Percentiles rank a stretch among this genome's conserved stretches.
These are phyloP conservation scores for Cryptococcus sp. DNA, from an alignment of 1,284 basidiomycete genomes.

Conservation along the genomic window DNA sequence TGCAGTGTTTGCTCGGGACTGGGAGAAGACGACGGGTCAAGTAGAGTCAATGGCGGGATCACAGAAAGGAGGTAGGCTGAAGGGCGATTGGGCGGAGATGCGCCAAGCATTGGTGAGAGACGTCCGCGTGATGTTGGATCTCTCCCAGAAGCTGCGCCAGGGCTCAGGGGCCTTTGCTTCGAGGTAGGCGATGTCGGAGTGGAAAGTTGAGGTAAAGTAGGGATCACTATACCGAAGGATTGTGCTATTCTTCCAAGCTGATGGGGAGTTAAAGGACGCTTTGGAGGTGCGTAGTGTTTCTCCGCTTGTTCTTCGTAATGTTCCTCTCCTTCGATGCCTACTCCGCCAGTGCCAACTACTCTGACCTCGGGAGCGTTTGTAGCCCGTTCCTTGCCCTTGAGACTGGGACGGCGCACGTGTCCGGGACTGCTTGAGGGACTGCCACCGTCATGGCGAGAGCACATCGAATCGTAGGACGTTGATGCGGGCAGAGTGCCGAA, in stretches of 20 bases:
- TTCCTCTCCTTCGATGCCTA: not conserved
- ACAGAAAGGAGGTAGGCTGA: slow-evolving; percentile 42
- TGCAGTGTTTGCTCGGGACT: slow-evolving; percentile 11
- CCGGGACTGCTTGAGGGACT: too few relatives aligned
- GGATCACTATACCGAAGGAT: slow-evolving; percentile 49
- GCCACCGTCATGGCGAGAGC: not conserved
- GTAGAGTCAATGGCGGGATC: slow-evolving; percentile 40
- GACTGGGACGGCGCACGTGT: not conserved
- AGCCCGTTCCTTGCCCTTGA: slow-evolving; percentile 20
- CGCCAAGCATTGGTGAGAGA: slow-evolving; percentile 10
- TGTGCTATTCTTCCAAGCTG: slow-evolving; percentile 49
- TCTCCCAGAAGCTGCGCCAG: slow-evolving; percentile 5
- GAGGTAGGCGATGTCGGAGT: slow-evolving; percentile 1
- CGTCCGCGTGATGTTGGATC: slow-evolving; percentile 12
- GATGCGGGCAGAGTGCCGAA: not conserved
- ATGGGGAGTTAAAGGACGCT: slow-evolving; percentile 37
- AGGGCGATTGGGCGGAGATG: slow-evolving; percentile 7
- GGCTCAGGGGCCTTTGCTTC: not conserved
- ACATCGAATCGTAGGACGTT: slow-evolving; percentile 6
- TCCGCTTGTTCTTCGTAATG: slow-evolving; percentile 5
- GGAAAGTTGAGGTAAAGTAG: slow-evolving; percentile 21
- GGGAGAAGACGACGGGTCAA: slow-evolving; percentile 15
- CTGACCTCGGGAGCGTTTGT: slow-evolving; percentile 4
- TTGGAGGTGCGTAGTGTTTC: slow-evolving; percentile 39
- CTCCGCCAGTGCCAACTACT: not conserved